Evolutionary conservation across 495 filamentous ascomycete genomes (phyloP), one percentile per base, ranked within the genome.

Genomic region (Penicillium ucsense): DNA sequence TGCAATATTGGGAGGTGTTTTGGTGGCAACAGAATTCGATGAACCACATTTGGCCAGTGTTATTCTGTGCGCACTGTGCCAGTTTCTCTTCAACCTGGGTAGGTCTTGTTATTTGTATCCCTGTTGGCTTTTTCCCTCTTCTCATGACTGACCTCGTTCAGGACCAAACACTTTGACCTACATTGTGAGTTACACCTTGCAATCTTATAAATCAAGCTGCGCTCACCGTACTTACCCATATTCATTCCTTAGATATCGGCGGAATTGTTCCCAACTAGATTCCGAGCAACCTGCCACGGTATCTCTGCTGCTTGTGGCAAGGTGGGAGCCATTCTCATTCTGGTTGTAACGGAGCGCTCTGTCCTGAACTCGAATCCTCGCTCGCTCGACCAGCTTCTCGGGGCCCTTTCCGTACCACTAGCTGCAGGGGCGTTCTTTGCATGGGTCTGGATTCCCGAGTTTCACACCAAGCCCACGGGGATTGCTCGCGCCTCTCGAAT

Each of bases 101-200:
- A 12, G 36, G 43, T 45, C 8, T 12, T 36, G 3, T 6, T 11
- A 3, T 29, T 20, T 1, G 12, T n/a, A 30, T 10, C 20, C 20
- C 2, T 20, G 20, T 45, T 2, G 7, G 33, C 8, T 2, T 29
- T 27, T 10, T 35, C 29, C 11, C 27, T 6, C 5, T 6, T 9
- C 32, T 45, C 4, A 45, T n/a, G 20, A 4, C 11, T 36, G 9
- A 20, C 28, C 2, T 29, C 12, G 27, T 11, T 29, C 12, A 45
- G 43, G 43, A 10, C 43, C 43, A 29, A 45, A 45, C 12, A 45
- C 43, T 9, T 45, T 45, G 43, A 45, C 43, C n/a, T 45, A 36
- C 12, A 45, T 45, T 6, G 43, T 45, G 34, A 28, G 43, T 30
- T 3, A 7, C 4, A 41, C 3, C 8, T 33, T 4, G 28, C 5